Percentiles rank a stretch among this genome's conserved stretches.
phyloP scores from a whole-genome alignment of 805 yeast genomes.

The Wickerhamiella allomyrinae region DNA sequence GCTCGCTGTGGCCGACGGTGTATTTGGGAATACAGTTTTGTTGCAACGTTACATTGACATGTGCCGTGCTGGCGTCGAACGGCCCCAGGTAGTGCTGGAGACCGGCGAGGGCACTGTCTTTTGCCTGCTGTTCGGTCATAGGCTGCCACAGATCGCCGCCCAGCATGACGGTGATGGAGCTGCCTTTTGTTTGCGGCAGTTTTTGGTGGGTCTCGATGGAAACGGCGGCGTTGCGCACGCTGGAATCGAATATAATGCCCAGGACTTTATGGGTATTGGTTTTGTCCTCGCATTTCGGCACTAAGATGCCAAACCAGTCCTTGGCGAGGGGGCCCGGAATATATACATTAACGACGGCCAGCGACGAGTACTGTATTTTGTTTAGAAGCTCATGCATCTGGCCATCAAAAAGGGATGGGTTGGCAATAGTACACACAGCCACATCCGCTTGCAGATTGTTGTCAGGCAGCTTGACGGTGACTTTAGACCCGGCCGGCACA shows the following conservation, averaged over 20 bases:
- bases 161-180: constrained; percentile 71
- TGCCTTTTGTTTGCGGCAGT: constrained; percentile 2
- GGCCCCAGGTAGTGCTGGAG: constrained; percentile 28
- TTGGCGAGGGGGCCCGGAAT: constrained; percentile 30
- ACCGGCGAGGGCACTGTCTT: constrained; percentile 26
- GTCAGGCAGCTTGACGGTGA: constrained; percentile 2
- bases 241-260: constrained; percentile 87
- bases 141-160: constrained; percentile 59
- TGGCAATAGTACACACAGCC: constrained; percentile 13
- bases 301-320: constrained; percentile 77
- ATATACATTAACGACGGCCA: constrained; percentile 59
- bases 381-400: constrained; percentile 5
- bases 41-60: constrained; percentile 28
- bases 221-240: constrained; percentile 46
- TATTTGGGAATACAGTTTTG: constrained; percentile 66
- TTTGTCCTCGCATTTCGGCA: constrained; percentile 41
- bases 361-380: constrained; percentile 38
- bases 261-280: constrained; percentile 43
- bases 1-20: constrained; percentile 48
- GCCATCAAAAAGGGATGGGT: constrained; percentile 8
- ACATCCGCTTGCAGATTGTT: constrained; percentile 5
- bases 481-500: neutral
- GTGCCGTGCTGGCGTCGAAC: constrained; percentile 21
- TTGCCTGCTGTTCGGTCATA: constrained; percentile 18
- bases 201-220: constrained; percentile 18